Evolutionary conservation across 257 asterid species (phyloP).

Genomic region (Nicotiana sylvestris): DNA sequence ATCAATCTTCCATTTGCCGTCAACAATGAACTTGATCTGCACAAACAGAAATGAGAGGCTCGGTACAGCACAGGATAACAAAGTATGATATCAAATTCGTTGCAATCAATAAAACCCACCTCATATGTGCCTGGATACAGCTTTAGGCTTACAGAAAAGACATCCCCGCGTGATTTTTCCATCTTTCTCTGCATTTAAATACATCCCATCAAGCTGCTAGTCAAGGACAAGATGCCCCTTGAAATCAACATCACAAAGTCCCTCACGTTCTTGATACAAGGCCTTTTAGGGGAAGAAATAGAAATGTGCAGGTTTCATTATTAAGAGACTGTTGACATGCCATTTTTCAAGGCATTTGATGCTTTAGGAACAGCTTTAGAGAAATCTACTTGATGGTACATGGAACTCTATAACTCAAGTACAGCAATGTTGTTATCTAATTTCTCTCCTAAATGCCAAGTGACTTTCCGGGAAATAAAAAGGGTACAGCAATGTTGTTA

Average conservation of each 20-base stretch:
- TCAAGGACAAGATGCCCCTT: conserved; percentile 8
- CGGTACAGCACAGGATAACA: neutral
- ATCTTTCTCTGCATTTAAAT: conserved; percentile 71
- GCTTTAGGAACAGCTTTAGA: neutral
- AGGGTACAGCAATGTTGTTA: neutral
- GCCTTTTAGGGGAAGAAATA: neutral
- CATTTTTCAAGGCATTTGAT: neutral
- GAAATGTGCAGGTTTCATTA: neutral
- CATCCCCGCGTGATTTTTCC: conserved; percentile 58
- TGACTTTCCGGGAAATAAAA: neutral
- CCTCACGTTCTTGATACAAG: neutral
- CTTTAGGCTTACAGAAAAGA: conserved; percentile 54
- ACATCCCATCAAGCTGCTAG: conserved; percentile 13
- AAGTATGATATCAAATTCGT: neutral
- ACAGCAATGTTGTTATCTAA: neutral
- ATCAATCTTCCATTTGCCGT: conserved; percentile 80
- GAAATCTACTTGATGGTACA: neutral
- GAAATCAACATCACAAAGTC: neutral
- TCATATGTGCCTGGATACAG: conserved; percentile 90
- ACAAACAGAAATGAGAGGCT: neutral
- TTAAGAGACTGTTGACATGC: neutral
- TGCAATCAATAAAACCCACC: conserved; percentile 28
- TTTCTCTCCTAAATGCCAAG: neutral
- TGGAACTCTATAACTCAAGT: neutral
- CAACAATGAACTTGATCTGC: conserved; percentile 90